Base-by-base conservation (phyloP, 768 basidiomycete species). In the Tephrocybe sp. region DNA sequence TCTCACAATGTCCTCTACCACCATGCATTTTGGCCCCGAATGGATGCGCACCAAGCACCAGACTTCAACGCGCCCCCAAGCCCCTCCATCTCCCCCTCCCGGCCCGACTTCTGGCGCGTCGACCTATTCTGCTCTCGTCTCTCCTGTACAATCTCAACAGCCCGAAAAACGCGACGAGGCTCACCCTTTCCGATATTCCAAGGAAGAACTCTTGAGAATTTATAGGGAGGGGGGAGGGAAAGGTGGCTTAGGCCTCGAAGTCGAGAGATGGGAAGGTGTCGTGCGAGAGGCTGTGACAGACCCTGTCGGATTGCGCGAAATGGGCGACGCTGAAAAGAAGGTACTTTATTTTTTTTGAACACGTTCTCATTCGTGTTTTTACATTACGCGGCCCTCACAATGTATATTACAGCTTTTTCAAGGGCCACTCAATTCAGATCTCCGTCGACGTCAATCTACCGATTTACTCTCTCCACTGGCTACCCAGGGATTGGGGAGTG, bases 1-100 rank as follows among this genome's bases (percentile, higher is more conserved):
- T 42, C 51, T 44, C 55, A 60, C 46, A 53, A 80, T 80, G 79
- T 75, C 79, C 54, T 72, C 76, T 55, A 73, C 88, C 56, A 85
- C 88, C 10, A 88, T 93, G 83, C 90, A 92, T 68, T 93, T 93
- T 76, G 90, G 89, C 63, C 90, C 90, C 41, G 90, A 93, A 72
- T 93, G 90, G 90, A 92, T 93, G 90, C 84, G 90, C 62, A 80
- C 84, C 58, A 91, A 91, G 73, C 81, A 80, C 55, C 80, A 82
- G 51, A 68, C 77, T 40, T 67, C 78, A 39, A 59, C 77, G 55
- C 82, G 77, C 63, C 69, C 75, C 37, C 84, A 76, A 56, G 75
- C 67, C 45, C 78, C 81, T 44, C 77, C 87, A 14, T 78, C 88
- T 1, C 81, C 86, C 21, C 85, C 85, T 24, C 80, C 79, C 26